Base-by-base conservation (phyloP, 2,329 filamentous ascomycete species). In the Cladosporium velox region DNA sequence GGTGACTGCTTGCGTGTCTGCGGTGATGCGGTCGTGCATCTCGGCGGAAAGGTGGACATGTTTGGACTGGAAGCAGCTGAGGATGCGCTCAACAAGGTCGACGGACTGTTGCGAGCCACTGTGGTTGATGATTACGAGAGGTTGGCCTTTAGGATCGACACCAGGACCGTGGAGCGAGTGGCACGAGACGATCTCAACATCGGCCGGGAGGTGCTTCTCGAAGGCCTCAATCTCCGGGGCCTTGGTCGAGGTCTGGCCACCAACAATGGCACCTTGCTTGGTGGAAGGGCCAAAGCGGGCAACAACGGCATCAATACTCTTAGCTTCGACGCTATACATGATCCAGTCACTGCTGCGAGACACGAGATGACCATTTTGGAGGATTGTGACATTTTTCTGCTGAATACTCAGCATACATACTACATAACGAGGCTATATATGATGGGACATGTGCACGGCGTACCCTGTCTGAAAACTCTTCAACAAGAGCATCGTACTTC, bases 171-270 rank as follows among this genome's bases (percentile, higher is more conserved):
- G 95, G 18, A 99, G 88, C 28, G 95, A 98, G 82, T 99, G 95
- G 78, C 93, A 97, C 4, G 93, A 97, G 65, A 99, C 87, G 70
- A 99, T 97, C 75, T 96, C 89, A 74, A 97, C 92, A 78, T 99
- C 95, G 41, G 82, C 74, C 1, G 95, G 95, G 21, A 99, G 87
- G 79, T 97, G 87, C 71, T 88, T 88, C 73, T 98, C 94, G 73
- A 99, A 97, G 3, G 95, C 94, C 41, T 88, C 88, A 74, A 99
- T 95, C 79, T 99, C 95, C 24, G 95, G 95, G 59, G 92, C 93
- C 81, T 99, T 99, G 85, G 95, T 99, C 0, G 95, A 98, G 0
- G 95, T 99, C 79, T 99, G 95, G 10, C 95, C 95, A 67, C 95
- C 96, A 26, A 99, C 95, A 69, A 99, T 96, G 70, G 95, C 95